Evolutionary conservation across 345 rosid species (phyloP).

Genomic region (Brassica napus): Da-Ae NC_063443.1:2024001-2024500

Average conservation of each 20-base stretch:
- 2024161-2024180: conserved; percentile 43
- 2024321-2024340: neutral
- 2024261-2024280: conserved; percentile 25
- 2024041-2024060: neutral
- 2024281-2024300: neutral
- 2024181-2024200: conserved; percentile 47
- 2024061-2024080: neutral
- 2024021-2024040: neutral
- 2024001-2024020: neutral
- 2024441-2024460: conserved; percentile 6
- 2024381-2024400: neutral
- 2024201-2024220: conserved; percentile 40
- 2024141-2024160: conserved; percentile 42
- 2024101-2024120: conserved; percentile 18
- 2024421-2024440: neutral
- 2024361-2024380: neutral
- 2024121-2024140: conserved; percentile 32
- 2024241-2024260: conserved; percentile 28
- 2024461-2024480: neutral
- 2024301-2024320: neutral
- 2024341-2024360: neutral
- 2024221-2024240: conserved; percentile 12
- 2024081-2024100: conserved; percentile 1
- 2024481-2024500: neutral
- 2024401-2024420: neutral